Conservation (phyloP, 2,329 filamentous ascomycete species). For the Xylaria sp. region DNA sequence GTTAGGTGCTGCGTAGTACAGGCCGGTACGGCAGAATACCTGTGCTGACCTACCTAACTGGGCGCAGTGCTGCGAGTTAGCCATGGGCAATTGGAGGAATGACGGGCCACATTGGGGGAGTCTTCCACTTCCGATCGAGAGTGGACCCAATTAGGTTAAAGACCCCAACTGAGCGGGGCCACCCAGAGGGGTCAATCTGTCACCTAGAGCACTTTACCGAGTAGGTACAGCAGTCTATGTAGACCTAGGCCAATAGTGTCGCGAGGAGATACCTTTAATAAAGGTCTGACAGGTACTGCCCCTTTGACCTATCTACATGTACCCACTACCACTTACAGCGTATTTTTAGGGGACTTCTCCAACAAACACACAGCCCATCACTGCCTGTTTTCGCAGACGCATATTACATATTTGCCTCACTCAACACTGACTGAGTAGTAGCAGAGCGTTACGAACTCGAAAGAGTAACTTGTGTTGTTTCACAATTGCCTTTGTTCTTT, state of each 20-base stretch:
- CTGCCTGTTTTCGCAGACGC: background rate
- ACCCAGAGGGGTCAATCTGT: background rate
- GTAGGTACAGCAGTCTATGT: background rate
- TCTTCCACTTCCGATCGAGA: constrained; percentile 27
- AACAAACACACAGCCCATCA: background rate
- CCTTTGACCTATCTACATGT: background rate
- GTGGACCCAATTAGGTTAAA: constrained; percentile 7
- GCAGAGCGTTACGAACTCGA: background rate
- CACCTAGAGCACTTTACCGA: background rate
- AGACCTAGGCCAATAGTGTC: background rate
- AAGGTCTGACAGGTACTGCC: background rate
- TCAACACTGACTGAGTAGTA: background rate
- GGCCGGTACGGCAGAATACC: constrained; percentile 1
- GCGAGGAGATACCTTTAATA: background rate
- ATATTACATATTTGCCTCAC: background rate
- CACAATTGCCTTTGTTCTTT: background rate
- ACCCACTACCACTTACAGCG: background rate
- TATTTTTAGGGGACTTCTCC: background rate
- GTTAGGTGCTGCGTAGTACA: background rate
- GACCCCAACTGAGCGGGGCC: constrained; percentile 1
- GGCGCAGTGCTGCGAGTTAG: background rate
- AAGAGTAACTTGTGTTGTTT: background rate
- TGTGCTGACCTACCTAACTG: background rate
- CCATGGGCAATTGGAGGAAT: constrained; percentile 6
- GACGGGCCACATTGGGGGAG: constrained; percentile 26